These are phyloP conservation scores for Chaetomiaceae sp. DNA, from an alignment of 2,329 filamentous ascomycete genomes.

Conservation along the genomic window DNA sequence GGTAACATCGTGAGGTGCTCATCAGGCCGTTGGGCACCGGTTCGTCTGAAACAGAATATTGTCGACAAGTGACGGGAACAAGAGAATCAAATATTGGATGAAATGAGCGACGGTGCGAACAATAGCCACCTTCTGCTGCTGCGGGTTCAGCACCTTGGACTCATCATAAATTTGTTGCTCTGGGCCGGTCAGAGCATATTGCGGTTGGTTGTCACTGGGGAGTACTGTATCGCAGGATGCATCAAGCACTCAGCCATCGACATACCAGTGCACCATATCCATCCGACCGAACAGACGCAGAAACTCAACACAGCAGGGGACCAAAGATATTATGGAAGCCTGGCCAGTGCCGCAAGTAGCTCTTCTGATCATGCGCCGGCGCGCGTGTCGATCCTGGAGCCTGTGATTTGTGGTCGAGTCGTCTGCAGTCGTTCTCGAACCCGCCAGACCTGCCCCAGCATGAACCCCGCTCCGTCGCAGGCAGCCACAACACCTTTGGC, in stretches of 20 bases:
- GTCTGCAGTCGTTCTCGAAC: too few relatives aligned
- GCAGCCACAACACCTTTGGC: background rate
- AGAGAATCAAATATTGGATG: slow-evolving; percentile 5
- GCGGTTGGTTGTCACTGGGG: background rate
- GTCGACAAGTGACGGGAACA: background rate
- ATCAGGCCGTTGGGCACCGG: slow-evolving; percentile 8
- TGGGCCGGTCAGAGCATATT: slow-evolving; percentile 5
- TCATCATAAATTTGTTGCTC: slow-evolving; percentile 10
- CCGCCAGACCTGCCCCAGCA: background rate
- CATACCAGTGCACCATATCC: slow-evolving; percentile 13
- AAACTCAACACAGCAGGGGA: slow-evolving; percentile 13
- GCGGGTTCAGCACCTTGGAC: slow-evolving; percentile 3
- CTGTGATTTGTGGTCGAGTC: slow-evolving; percentile 1
- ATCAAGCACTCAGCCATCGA: slow-evolving; percentile 14
- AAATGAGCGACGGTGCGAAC: slow-evolving; percentile 12
- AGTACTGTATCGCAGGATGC: background rate
- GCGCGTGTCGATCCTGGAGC: slow-evolving; percentile 1
- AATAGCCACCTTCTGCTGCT: background rate
- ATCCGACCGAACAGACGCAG: slow-evolving; percentile 1
- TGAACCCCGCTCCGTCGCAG: background rate
- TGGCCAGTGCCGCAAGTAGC: slow-evolving; percentile 13
- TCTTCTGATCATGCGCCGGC: slow-evolving; percentile 16
- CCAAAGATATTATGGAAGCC: too few relatives aligned
- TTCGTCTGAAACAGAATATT: background rate
- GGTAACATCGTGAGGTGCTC: slow-evolving; percentile 39